Conservation (phyloP, 2,329 filamentous ascomycete species). For the Fusarium gaditjirri region DNA sequence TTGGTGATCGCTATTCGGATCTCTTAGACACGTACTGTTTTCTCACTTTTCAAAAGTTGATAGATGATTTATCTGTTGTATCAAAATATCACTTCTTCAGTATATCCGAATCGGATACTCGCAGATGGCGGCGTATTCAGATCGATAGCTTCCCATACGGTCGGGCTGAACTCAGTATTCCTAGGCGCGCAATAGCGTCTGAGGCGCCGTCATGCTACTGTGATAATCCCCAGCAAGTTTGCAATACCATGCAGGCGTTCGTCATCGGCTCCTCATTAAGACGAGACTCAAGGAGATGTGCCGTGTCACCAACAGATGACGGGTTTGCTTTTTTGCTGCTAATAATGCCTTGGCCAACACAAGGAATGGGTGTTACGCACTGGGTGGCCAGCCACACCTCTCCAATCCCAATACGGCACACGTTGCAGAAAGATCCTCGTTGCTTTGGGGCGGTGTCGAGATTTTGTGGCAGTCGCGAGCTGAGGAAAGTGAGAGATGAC, state of each 20-base stretch:
- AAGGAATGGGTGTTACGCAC: constrained; percentile 15
- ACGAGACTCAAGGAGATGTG: neutral
- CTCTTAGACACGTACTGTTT: neutral
- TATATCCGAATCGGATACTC: constrained; percentile 31
- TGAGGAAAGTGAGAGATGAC: constrained; percentile 32
- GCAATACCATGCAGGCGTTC: constrained; percentile 24
- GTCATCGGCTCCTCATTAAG: constrained; percentile 30
- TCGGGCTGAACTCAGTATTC: neutral
- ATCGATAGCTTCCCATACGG: constrained; percentile 21
- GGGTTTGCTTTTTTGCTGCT: constrained; percentile 37
- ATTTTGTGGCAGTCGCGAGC: constrained; percentile 4
- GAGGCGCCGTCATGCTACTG: constrained; percentile 15
- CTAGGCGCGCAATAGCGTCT: constrained; percentile 18
- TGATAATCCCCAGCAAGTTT: constrained; percentile 5
- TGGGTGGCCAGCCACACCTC: constrained; percentile 30
- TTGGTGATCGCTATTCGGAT: constrained; percentile 7
- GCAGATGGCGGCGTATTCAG: constrained; percentile 19
- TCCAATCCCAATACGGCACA: constrained; percentile 31
- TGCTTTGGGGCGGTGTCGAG: constrained; percentile 25
- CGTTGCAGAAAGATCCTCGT: constrained; percentile 35
- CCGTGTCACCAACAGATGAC: constrained; percentile 24
- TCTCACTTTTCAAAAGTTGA: neutral
- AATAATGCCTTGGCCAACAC: constrained; percentile 7
- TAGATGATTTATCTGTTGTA: constrained; percentile 1
- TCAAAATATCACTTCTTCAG: constrained; percentile 17